Evolutionary conservation across 116 monocot species (phyloP).

Genomic region (Papilionanthe hybrid): DNA sequence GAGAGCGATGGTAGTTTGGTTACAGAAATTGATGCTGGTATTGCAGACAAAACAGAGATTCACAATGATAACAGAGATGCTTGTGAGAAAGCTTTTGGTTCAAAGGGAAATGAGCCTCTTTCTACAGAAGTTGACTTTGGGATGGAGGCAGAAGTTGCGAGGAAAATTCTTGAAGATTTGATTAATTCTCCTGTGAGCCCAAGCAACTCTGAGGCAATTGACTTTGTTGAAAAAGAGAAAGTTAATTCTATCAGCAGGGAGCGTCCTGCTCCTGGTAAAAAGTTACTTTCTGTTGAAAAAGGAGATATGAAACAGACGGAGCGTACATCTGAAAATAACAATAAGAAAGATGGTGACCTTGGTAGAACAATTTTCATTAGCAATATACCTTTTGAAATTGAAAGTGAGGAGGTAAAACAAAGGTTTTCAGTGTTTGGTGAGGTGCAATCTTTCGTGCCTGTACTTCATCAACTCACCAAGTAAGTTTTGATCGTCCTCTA

Average conservation of each 20-base stretch:
- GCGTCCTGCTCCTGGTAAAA: slow-evolving; percentile 9
- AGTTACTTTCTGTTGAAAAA: neutral
- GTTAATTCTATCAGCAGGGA: slow-evolving; percentile 17
- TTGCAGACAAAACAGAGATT: slow-evolving; percentile 10
- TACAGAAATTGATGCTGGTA: slow-evolving; percentile 11
- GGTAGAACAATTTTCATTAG: slow-evolving; percentile 74
- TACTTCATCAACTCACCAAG: slow-evolving; percentile 92
- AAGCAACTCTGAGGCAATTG: slow-evolving; percentile 22
- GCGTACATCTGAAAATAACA: slow-evolving; percentile 11
- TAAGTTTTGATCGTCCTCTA: slow-evolving; percentile 23
- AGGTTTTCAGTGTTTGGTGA: slow-evolving; percentile 85
- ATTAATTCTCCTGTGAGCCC: slow-evolving; percentile 37
- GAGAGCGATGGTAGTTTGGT: slow-evolving; percentile 16
- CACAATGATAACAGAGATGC: slow-evolving; percentile 10
- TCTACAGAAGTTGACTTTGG: slow-evolving; percentile 32
- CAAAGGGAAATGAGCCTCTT: slow-evolving; percentile 14
- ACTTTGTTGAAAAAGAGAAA: slow-evolving; percentile 6
- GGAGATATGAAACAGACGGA: slow-evolving; percentile 13
- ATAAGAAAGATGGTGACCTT: slow-evolving; percentile 34
- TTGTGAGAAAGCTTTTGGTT: slow-evolving; percentile 4
- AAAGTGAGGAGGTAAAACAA: slow-evolving; percentile 68
- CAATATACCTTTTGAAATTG: slow-evolving; percentile 92
- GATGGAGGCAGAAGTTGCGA: slow-evolving; percentile 66
- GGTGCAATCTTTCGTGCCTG: slow-evolving; percentile 60
- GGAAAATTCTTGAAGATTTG: slow-evolving; percentile 65